Evolutionary conservation across 345 rosid species (phyloP).

Genomic region (Zanthoxylum bungeanum): DNA sequence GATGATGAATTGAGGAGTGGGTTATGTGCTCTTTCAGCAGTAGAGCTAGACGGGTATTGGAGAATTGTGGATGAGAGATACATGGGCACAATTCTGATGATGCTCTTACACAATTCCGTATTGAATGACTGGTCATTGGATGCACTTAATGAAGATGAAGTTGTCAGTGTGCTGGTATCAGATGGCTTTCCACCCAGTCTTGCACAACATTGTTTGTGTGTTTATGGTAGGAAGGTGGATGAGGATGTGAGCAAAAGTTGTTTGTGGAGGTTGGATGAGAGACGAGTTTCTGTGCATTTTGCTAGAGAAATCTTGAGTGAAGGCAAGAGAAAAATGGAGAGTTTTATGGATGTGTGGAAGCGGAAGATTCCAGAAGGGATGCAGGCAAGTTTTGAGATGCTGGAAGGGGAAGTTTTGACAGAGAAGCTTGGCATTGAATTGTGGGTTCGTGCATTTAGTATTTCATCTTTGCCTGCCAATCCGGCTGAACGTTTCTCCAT

Average conservation of each 20-base stretch:
- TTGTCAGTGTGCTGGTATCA: conserved; percentile 44
- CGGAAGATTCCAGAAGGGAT: conserved; percentile 64
- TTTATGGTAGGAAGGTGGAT: conserved; percentile 50
- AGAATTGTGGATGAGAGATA: conserved; percentile 68
- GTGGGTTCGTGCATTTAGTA: conserved; percentile 66
- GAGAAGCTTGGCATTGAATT: conserved; percentile 76
- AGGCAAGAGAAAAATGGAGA: conserved; percentile 66
- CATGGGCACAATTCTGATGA: conserved; percentile 59
- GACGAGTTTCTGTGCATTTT: conserved; percentile 64
- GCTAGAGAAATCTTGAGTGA: conserved; percentile 57
- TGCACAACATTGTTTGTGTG: conserved; percentile 57
- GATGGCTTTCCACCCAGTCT: conserved; percentile 66
- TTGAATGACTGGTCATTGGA: conserved; percentile 67
- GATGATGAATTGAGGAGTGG: conserved; percentile 63
- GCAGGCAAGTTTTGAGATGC: conserved; percentile 58
- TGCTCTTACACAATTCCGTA: conserved; percentile 63
- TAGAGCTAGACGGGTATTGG: conserved; percentile 87
- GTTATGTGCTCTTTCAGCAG: conserved; percentile 58
- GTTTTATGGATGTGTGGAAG: conserved; percentile 69
- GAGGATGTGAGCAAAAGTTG: conserved; percentile 21
- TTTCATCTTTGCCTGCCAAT: conserved; percentile 61
- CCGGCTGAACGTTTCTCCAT: conserved; percentile 68
- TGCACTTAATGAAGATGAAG: conserved; percentile 60
- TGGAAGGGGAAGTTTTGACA: conserved; percentile 89
- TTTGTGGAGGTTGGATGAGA: conserved; percentile 69